Evolutionary conservation across 106 monocot genomes (phyloP).

Genomic region (Platanthera guangdongensis): DNA sequence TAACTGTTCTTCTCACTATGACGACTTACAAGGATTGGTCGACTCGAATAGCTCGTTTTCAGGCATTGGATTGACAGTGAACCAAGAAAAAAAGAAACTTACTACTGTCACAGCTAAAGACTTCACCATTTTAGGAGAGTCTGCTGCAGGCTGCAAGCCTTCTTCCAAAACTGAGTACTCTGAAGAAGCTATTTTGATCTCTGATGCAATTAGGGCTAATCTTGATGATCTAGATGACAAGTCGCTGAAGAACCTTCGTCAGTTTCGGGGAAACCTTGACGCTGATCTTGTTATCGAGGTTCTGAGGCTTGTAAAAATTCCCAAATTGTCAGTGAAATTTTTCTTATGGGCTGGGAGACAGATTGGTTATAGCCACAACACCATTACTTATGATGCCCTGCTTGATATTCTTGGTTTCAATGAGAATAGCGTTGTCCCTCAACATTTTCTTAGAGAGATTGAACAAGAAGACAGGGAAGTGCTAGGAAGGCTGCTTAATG

Average conservation of each 20-base stretch:
- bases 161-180: conserved; percentile 7
- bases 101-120: conserved; percentile 37
- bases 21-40: conserved; percentile 28
- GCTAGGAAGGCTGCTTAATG: conserved; percentile 73
- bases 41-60: conserved; percentile 22
- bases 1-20: conserved; percentile 18
- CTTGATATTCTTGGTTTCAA: conserved; percentile 55
- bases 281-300: conserved; percentile 57
- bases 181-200: conserved; percentile 43
- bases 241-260: conserved; percentile 49
- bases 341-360: conserved; percentile 87
- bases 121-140: conserved; percentile 58
- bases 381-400: conserved; percentile 40
- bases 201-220: conserved; percentile 32
- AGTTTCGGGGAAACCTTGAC: conserved; percentile 53
- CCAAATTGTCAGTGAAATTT: conserved; percentile 55
- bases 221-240: conserved; percentile 33
- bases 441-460: conserved; percentile 55
- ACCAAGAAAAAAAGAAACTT: background rate
- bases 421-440: conserved; percentile 27
- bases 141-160: background rate
- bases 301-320: conserved; percentile 32
- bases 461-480: conserved; percentile 74
- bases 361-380: conserved; percentile 73
- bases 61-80: background rate